Base-by-base conservation (phyloP, 805 yeast species). In the Saturnispora quitensis region DNA sequence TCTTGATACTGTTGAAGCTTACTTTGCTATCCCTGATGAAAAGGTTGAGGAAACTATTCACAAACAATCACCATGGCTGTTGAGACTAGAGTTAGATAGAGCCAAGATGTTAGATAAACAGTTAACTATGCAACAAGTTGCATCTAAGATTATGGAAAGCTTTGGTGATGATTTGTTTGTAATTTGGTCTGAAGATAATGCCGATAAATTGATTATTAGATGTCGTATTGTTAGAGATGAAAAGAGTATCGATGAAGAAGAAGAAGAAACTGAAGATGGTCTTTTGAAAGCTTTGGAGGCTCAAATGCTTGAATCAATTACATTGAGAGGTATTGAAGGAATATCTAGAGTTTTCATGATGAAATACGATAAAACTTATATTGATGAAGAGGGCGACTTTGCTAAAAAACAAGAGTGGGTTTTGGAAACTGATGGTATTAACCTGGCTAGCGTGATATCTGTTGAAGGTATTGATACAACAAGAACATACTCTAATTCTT, bases 101-200 rank as follows among this genome's bases (percentile, higher is more conserved):
- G 97, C 98, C 38, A 91, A 91, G 72, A 90, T 93, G 97, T 84
- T 91, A 64, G 99, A 93, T 73, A 89, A 93, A 70, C 97, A 93
- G 69, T 78, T 93, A 66, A 88, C 96, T 4, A 93, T 95, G 97
- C 87, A 95, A 58, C 97, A 93, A 73, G 98, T 93, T 52, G 97
- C 99, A 27, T 95, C 89, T 61, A 89, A 85, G 74, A 93, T 93
- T 55, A 84, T 89, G 57, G 90, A 87, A 64, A 84, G 87, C 56
- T 93, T 93, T 68, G 95, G 90, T 50, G 95, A 89, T 61, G 99
- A 93, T 70, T 73, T 93, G 71, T 93, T 91, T 63, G 96, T 93
- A 40, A 93, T 93, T 64, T 93, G 99, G 98, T 89, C 97, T 46
- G 99, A 95, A 76, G 99, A 93, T 74, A 91, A 93, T 63, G 97